A percentile compares a stretch with the other conserved stretches of the same genome.
These are phyloP conservation scores for Cubamyces sp. DNA, from an alignment of 768 basidiomycete species.

Conservation along the genomic window DNA sequence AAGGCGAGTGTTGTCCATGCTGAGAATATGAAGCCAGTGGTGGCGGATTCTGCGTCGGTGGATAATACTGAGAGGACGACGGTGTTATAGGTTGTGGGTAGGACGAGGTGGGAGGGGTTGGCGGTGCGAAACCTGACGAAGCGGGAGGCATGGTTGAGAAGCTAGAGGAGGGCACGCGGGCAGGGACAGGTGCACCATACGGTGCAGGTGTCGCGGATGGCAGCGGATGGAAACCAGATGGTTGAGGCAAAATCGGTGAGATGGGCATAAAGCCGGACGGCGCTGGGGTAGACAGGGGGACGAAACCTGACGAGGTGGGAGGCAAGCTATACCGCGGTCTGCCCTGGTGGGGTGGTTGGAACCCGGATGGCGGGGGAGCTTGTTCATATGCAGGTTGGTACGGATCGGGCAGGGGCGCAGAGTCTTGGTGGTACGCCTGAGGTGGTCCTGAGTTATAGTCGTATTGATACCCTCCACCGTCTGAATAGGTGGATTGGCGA, in stretches of 20 bases:
- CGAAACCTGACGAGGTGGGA: constrained; percentile 68
- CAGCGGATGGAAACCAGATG: constrained; percentile 27
- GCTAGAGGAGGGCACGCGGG: constrained; percentile 31
- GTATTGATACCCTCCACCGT: constrained; percentile 41
- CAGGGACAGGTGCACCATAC: constrained; percentile 29
- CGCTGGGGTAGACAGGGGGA: constrained; percentile 51
- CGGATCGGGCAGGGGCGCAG: constrained; percentile 39
- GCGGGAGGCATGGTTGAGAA: constrained; percentile 24
- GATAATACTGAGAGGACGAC: constrained; percentile 21
- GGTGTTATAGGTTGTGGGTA: constrained; percentile 9
- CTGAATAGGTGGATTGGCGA: constrained; percentile 42
- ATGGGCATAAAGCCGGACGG: constrained; percentile 39
- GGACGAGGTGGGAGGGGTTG: constrained; percentile 13
- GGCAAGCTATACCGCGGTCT: constrained; percentile 73
- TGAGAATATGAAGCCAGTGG: constrained; percentile 1
- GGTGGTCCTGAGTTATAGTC: constrained; percentile 42
- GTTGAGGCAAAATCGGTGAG: constrained; percentile 29
- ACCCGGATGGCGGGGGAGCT: constrained; percentile 39
- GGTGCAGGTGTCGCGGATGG: constrained; percentile 32
- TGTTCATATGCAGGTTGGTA: constrained; percentile 55
- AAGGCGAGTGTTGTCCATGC: constrained; percentile 8
- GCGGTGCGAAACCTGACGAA: constrained; percentile 19
- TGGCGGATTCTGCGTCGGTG: constrained; percentile 7
- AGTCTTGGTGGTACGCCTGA: constrained; percentile 36
- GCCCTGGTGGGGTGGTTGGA: constrained; percentile 35